These are phyloP conservation scores for Alternaria atra DNA, from an alignment of 2,329 filamentous ascomycete genomes.

Conservation along the genomic window DNA sequence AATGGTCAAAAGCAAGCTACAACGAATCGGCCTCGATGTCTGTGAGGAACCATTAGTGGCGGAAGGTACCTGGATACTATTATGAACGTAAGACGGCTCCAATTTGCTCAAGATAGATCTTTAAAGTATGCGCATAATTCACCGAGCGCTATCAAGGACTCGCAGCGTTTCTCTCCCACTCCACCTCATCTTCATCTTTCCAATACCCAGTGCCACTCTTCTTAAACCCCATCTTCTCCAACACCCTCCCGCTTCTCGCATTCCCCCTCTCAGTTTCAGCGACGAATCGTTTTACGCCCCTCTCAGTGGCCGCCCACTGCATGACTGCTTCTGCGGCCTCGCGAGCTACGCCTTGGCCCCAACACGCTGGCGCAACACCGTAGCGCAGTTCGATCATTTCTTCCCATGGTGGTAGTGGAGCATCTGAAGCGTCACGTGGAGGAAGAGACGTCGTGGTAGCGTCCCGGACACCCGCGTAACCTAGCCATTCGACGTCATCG, in stretches of 20 bases:
- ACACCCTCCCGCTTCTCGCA: constrained; percentile 30
- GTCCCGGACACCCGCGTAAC: constrained; percentile 31
- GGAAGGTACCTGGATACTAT: not conserved
- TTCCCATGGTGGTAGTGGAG: constrained; percentile 23
- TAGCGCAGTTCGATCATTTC: constrained; percentile 32
- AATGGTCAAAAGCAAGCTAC: no score
- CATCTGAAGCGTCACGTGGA: constrained; percentile 5
- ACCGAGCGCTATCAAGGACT: not conserved
- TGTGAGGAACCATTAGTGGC: not conserved
- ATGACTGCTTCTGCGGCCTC: constrained; percentile 30
- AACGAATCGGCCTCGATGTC: no score
- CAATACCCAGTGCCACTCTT: constrained; percentile 24
- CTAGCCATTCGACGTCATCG: constrained; percentile 17
- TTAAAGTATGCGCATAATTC: not conserved
- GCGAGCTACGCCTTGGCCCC: constrained; percentile 27
- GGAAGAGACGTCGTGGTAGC: constrained; percentile 30
- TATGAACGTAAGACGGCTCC: not conserved
- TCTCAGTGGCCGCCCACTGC: constrained; percentile 23
- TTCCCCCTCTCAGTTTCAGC: constrained; percentile 37
- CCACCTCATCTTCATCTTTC: constrained; percentile 24
- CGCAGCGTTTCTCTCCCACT: constrained; percentile 20
- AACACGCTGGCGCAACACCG: constrained; percentile 19
- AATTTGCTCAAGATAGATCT: not conserved
- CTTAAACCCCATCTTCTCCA: constrained; percentile 38
- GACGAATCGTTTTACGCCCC: constrained; percentile 23